These are phyloP conservation scores for Epichloe sibirici DNA, from an alignment of 2,329 filamentous ascomycete species.

Conservation along the genomic window DNA sequence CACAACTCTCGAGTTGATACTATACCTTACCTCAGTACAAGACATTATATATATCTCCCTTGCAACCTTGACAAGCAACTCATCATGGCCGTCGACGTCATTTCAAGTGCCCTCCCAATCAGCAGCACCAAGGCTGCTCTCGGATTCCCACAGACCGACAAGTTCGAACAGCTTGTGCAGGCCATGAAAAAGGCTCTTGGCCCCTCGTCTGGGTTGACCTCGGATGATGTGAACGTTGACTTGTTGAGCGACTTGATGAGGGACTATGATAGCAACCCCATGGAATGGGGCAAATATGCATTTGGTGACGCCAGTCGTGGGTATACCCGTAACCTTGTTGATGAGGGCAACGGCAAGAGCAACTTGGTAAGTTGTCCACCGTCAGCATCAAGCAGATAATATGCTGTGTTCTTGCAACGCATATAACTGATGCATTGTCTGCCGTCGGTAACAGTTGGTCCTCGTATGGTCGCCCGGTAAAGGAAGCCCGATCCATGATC, in stretches of 20 bases:
- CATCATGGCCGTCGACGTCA: conserved; percentile 25
- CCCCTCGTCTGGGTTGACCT: conserved; percentile 69
- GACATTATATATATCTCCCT: not conserved
- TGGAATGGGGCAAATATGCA: conserved; percentile 65
- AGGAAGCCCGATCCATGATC: conserved; percentile 76
- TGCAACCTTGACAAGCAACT: conserved; percentile 3
- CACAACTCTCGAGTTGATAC: not conserved
- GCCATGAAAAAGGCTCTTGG: conserved; percentile 66
- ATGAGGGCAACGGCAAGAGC: conserved; percentile 73
- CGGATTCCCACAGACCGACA: conserved; percentile 21
- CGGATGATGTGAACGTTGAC: conserved; percentile 65
- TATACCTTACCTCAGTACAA: not conserved
- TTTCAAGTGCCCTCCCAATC: conserved; percentile 14
- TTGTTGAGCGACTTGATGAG: conserved; percentile 63
- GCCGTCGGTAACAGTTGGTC: conserved; percentile 46
- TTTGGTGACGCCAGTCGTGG: conserved; percentile 55
- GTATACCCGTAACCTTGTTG: conserved; percentile 83
- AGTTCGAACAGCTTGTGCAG: conserved; percentile 59
- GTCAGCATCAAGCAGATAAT: not conserved
- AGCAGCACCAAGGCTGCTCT: conserved; percentile 11
- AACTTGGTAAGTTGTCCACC: conserved; percentile 46
- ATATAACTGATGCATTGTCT: not conserved
- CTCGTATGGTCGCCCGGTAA: conserved; percentile 83
- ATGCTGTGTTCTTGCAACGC: not conserved
- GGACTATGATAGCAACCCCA: conserved; percentile 54